Conservation (phyloP, 2,329 filamentous ascomycete species). For the Myriangium duriaei region DNA sequence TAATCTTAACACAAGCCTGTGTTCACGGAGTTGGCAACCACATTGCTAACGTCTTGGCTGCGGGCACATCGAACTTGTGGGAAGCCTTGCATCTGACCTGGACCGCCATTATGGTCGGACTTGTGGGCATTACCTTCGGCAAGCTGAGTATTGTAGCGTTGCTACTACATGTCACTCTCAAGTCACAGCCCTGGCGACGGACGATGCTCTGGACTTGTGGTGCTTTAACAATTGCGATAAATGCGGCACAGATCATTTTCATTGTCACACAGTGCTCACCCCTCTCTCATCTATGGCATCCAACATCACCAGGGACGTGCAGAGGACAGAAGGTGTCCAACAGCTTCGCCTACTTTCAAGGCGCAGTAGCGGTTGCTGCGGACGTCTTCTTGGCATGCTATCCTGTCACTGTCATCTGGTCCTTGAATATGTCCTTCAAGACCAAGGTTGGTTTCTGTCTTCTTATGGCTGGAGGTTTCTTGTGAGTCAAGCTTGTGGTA, state of each 20-base stretch:
- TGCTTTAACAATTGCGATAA: constrained; percentile 1
- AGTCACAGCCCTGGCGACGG: constrained; percentile 2
- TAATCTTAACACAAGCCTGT: constrained; percentile 3
- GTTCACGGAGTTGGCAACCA: constrained; percentile 4
- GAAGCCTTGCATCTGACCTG: constrained; percentile 3
- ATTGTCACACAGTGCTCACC: constrained; percentile 8
- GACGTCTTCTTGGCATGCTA: constrained; percentile 5
- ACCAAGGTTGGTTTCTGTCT: constrained; percentile 5
- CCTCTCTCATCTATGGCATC: constrained; percentile 3
- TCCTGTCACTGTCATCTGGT: constrained; percentile 6
- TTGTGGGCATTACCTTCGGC: constrained; percentile 3
- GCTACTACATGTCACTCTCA: constrained; percentile 3
- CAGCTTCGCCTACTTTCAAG: constrained; percentile 7
- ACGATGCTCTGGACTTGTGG: constrained; percentile 2
- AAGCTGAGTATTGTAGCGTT: constrained; percentile 6
- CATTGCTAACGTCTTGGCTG: background rate
- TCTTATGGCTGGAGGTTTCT: constrained; percentile 7
- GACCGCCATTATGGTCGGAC: constrained; percentile 4
- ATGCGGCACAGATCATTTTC: constrained; percentile 4
- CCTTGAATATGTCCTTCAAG: constrained; percentile 2
- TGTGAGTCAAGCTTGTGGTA: constrained; percentile 1
- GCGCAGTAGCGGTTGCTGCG: constrained; percentile 4
- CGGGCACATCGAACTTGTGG: background rate
- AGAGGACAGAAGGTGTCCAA: constrained; percentile 2
- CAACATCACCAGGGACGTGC: constrained; percentile 2